Evolutionary conservation across 2,329 filamentous ascomycete genomes (phyloP).

Genomic region (Alternaria dauci): DNA sequence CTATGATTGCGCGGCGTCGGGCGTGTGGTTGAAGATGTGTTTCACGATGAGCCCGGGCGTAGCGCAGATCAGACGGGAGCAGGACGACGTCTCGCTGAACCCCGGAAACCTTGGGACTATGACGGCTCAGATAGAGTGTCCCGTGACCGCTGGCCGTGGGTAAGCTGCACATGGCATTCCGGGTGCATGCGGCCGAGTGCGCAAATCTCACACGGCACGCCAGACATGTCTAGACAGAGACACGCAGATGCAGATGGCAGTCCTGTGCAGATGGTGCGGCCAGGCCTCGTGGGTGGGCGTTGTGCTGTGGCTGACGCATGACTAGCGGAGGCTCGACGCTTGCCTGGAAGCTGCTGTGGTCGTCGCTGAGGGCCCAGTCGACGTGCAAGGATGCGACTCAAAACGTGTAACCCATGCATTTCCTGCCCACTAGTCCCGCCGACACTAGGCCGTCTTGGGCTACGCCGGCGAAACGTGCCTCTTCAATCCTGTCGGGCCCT

Average conservation of each 20-base stretch:
- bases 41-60: slow-evolving; percentile 27
- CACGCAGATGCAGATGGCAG: neutral
- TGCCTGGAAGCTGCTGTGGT: slow-evolving; percentile 9
- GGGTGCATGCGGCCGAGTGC: neutral
- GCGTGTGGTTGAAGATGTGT: slow-evolving; percentile 18
- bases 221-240: neutral
- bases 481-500: slow-evolving; percentile 36
- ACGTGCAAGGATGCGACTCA: slow-evolving; percentile 16
- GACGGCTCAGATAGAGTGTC: slow-evolving; percentile 15
- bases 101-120: slow-evolving; percentile 3
- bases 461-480: slow-evolving; percentile 35
- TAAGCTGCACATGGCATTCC: too few relatives aligned
- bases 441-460: slow-evolving; percentile 17
- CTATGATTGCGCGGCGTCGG: neutral
- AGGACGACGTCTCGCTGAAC: slow-evolving; percentile 28
- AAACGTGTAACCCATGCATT: slow-evolving; percentile 19
- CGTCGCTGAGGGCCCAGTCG: neutral
- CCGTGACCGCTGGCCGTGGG: neutral
- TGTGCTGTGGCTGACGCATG: slow-evolving; percentile 2
- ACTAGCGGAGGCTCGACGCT: slow-evolving; percentile 17
- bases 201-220: neutral
- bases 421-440: slow-evolving; percentile 11
- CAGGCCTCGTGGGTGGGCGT: neutral
- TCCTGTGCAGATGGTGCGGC: neutral
- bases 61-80: slow-evolving; percentile 41